These are phyloP conservation scores for Phytophthora crassamura DNA, from an alignment of 352 stramenopile genomes.

Conservation along the genomic window DNA sequence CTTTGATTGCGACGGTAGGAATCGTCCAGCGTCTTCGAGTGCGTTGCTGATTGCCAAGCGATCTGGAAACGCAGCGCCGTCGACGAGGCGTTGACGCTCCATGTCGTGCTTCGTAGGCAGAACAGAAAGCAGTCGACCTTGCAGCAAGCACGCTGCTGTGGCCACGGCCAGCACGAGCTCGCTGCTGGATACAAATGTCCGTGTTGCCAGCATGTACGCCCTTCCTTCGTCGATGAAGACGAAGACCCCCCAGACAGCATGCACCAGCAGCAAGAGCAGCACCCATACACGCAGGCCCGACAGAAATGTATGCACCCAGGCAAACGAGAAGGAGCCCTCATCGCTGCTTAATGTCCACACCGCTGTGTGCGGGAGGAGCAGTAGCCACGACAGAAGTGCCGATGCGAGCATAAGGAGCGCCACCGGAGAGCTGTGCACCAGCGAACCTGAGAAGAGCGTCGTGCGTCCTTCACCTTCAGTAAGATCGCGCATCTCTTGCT, in stretches of 20 bases:
- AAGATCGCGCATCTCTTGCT: constrained; percentile 31
- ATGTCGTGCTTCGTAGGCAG: constrained; percentile 38
- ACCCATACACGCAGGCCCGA: constrained; percentile 45
- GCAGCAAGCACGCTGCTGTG: constrained; percentile 19
- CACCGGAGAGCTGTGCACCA: constrained; percentile 51
- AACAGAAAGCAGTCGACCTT: constrained; percentile 32
- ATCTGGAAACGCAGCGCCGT: constrained; percentile 33
- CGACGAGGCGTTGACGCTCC: constrained; percentile 39
- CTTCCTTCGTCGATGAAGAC: constrained; percentile 42
- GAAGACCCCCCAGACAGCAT: constrained; percentile 37
- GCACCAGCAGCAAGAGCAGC: constrained; percentile 41
- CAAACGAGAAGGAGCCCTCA: constrained; percentile 32
- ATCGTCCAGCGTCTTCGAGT: constrained; percentile 34
- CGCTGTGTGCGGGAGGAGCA: constrained; percentile 60
- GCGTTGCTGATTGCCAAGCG: constrained; percentile 43
- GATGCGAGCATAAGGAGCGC: constrained; percentile 37
- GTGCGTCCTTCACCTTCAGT: constrained; percentile 22
- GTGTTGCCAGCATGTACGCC: constrained; percentile 42
- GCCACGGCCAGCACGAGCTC: constrained; percentile 41
- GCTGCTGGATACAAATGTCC: constrained; percentile 44
- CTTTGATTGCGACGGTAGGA: constrained; percentile 28
- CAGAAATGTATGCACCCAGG: constrained; percentile 47
- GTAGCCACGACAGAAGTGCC: constrained; percentile 59
- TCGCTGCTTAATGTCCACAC: constrained; percentile 47
- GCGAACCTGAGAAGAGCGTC: constrained; percentile 45